Evolutionary conservation across 805 yeast genomes (phyloP).

Genomic region (Cyberlindnera nakhonratchasimensis): DNA sequence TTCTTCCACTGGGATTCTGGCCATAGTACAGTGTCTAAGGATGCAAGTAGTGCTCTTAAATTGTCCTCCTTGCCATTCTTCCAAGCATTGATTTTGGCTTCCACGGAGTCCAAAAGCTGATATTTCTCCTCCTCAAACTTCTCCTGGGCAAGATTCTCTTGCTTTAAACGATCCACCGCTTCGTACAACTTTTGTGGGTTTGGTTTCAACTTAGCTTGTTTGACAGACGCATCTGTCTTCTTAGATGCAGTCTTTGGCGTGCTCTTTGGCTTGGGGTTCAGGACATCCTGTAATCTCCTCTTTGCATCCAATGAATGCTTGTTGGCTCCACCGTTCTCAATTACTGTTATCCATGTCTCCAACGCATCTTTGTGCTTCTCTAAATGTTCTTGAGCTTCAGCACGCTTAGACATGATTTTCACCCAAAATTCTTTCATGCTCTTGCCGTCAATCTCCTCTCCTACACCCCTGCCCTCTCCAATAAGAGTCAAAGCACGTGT

Average conservation of each 20-base stretch:
- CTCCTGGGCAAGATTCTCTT: slow-evolving; percentile 43
- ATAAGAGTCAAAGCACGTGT: slow-evolving; percentile 31
- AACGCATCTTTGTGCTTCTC: slow-evolving; percentile 70
- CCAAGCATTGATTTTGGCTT: slow-evolving; percentile 57
- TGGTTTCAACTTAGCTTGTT: slow-evolving; percentile 14
- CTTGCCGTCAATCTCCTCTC: slow-evolving; percentile 48
- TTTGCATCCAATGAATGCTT: slow-evolving; percentile 73
- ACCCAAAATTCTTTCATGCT: slow-evolving; percentile 66
- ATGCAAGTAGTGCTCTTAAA: slow-evolving; percentile 69
- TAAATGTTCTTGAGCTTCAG: slow-evolving; percentile 78
- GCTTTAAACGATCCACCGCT: slow-evolving; percentile 51
- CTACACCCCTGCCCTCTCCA: slow-evolving; percentile 36
- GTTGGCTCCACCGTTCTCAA: slow-evolving; percentile 65
- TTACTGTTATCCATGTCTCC: slow-evolving; percentile 53
- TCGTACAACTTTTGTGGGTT: slow-evolving; percentile 27
- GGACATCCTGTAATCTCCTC: slow-evolving; percentile 65
- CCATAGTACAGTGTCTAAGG: slow-evolving; percentile 66
- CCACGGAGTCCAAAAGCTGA: slow-evolving; percentile 60
- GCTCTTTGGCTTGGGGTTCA: slow-evolving; percentile 50
- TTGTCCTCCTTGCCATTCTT: slow-evolving; percentile 73
- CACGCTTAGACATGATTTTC: slow-evolving; percentile 65
- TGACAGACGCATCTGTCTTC: slow-evolving; percentile 2
- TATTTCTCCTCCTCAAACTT: slow-evolving; percentile 55
- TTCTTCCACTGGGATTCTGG: slow-evolving; percentile 63
- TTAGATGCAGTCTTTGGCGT: slow-evolving; percentile 8